Evolutionary conservation across 306 rosid genomes (phyloP).

Genomic region (Oemleria cerasiformis): DNA sequence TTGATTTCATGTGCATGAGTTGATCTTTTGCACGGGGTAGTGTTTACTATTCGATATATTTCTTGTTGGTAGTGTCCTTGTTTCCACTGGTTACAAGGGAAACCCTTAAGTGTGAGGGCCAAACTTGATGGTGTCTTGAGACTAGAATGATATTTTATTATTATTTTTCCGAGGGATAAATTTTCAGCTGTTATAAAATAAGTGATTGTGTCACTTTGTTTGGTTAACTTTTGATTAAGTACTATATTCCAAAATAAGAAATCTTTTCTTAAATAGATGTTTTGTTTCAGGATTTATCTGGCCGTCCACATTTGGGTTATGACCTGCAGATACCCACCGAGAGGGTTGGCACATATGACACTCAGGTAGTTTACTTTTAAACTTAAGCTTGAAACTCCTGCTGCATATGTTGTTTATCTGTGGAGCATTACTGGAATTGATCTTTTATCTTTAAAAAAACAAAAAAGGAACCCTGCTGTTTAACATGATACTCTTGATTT

Average conservation of each 20-base stretch:
- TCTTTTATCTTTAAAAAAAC: neutral
- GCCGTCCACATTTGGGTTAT: slow-evolving; percentile 80
- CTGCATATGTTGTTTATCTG: neutral
- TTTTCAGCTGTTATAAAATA: neutral
- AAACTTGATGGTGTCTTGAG: neutral
- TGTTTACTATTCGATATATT: neutral
- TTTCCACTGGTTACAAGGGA: too few species aligned
- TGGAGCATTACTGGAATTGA: slow-evolving; percentile 1
- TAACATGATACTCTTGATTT: too few species aligned
- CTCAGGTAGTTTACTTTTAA: slow-evolving; percentile 60
- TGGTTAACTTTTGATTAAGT: neutral
- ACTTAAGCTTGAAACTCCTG: slow-evolving; percentile 7
- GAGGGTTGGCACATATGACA: slow-evolving; percentile 88
- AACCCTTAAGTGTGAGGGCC: neutral
- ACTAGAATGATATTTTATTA: neutral
- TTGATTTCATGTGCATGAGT: neutral
- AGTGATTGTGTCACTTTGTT: neutral
- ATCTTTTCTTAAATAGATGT: slow-evolving; percentile 2
- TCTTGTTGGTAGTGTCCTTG: too few species aligned
- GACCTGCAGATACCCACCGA: slow-evolving; percentile 77
- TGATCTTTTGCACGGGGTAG: neutral
- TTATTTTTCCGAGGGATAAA: neutral
- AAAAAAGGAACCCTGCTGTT: too few species aligned
- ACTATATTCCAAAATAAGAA: neutral
- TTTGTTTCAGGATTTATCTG: slow-evolving; percentile 82